Percentiles rank a stretch among this genome's conserved stretches.
Conservation (phyloP, 106 monocot species). For the Alisma plantagoaquatica region DNA sequence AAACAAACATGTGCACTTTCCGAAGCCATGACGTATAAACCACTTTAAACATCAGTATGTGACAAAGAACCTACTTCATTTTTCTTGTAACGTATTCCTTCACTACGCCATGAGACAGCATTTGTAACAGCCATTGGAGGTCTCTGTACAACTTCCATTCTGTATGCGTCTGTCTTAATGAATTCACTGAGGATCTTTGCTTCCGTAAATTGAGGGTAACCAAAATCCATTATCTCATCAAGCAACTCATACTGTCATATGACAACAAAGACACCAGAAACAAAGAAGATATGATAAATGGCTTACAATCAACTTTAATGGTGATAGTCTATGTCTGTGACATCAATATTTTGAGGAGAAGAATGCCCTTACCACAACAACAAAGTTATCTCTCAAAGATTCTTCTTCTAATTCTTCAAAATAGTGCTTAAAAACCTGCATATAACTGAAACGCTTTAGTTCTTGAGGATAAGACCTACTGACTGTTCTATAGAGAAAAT, state of each 20-base stretch:
- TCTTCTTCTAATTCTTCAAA: constrained; percentile 96
- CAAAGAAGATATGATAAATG: not conserved
- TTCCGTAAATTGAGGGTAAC: constrained; percentile 93
- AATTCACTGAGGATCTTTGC: constrained; percentile 95
- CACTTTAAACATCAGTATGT: not conserved
- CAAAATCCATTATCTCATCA: constrained; percentile 98
- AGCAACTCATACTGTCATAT: constrained; percentile 96
- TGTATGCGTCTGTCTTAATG: constrained; percentile 95
- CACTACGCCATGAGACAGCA: constrained; percentile 98
- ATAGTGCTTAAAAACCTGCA: constrained; percentile 95
- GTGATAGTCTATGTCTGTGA: not conserved
- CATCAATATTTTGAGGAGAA: not conserved
- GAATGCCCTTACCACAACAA: constrained; percentile 69
- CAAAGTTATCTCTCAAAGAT: constrained; percentile 95
- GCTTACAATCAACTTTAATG: not conserved
- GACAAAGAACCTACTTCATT: constrained; percentile 65
- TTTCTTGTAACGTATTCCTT: constrained; percentile 94
- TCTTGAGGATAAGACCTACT: not conserved
- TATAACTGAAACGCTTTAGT: not conserved
- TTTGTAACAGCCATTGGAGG: constrained; percentile 99
- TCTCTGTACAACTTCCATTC: constrained; percentile 91
- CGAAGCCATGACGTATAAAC: not conserved
- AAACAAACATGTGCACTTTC: not conserved
- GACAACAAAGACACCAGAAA: no score
- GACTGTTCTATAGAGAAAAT: not conserved